Evolutionary conservation across 768 basidiomycete genomes (phyloP).

Genomic region (Lepiota venenata): DNA sequence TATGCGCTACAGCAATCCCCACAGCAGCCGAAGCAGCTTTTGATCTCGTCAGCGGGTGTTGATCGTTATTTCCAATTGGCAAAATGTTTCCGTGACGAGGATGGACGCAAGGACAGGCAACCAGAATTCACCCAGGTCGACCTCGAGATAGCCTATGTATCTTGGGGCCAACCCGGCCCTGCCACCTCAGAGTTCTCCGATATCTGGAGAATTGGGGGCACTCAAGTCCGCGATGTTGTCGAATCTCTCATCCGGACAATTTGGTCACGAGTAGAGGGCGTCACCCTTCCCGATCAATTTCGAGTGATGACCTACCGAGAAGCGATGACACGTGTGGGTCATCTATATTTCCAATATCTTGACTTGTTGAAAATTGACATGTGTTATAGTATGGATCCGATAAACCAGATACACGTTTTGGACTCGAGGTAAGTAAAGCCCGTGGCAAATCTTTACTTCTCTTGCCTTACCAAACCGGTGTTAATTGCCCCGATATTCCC

Average conservation of each 20-base stretch:
- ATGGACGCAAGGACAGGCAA: slow-evolving; percentile 91
- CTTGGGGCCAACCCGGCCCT: slow-evolving; percentile 54
- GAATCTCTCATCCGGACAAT: slow-evolving; percentile 72
- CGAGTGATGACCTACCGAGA: slow-evolving; percentile 84
- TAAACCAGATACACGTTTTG: slow-evolving; percentile 91
- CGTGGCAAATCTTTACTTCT: slow-evolving; percentile 1
- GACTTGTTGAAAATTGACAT: slow-evolving; percentile 13
- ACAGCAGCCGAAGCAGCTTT: slow-evolving; percentile 92
- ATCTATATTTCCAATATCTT: slow-evolving; percentile 16
- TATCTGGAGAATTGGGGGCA: slow-evolving; percentile 83
- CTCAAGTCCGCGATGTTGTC: slow-evolving; percentile 74
- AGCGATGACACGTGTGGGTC: slow-evolving; percentile 82
- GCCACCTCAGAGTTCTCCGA: slow-evolving; percentile 21
- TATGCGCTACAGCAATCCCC: slow-evolving; percentile 94
- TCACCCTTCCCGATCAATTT: slow-evolving; percentile 61
- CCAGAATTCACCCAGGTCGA: slow-evolving; percentile 98
- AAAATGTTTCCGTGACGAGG: slow-evolving; percentile 94
- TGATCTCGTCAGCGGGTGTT: slow-evolving; percentile 87
- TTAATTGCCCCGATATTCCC: slow-evolving; percentile 14
- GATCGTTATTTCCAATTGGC: slow-evolving; percentile 93
- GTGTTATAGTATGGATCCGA: slow-evolving; percentile 80
- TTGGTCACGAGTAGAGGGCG: slow-evolving; percentile 69
- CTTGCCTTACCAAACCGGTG: slow-evolving; percentile 13
- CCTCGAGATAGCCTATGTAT: slow-evolving; percentile 94
- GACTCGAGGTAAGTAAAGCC: slow-evolving; percentile 61